A percentile compares a stretch with the other conserved stretches of the same genome.
These are phyloP conservation scores for Fusarium praegraminearum DNA, from an alignment of 2,329 filamentous ascomycete species.

Conservation along the genomic window DNA sequence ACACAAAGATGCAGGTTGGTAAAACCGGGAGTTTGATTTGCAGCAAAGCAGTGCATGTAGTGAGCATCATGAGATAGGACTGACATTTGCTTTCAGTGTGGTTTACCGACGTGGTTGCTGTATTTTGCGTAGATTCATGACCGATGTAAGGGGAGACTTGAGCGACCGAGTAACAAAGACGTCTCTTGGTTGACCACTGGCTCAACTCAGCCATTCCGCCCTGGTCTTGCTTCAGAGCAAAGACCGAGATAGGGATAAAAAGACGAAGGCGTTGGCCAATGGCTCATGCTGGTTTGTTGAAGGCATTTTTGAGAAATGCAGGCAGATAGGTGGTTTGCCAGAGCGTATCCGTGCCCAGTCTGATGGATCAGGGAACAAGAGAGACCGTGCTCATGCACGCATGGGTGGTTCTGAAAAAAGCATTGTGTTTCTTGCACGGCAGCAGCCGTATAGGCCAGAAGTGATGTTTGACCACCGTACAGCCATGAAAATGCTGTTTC, in stretches of 20 bases:
- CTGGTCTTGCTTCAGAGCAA: background rate
- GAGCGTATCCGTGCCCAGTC: constrained; percentile 6
- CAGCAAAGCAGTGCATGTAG: constrained; percentile 25
- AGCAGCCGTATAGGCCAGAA: constrained; percentile 5
- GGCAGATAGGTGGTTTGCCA: constrained; percentile 9
- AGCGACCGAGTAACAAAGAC: background rate
- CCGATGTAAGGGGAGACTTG: constrained; percentile 8
- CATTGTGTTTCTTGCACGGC: background rate
- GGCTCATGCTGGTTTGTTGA: constrained; percentile 2
- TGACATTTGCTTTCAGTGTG: constrained; percentile 30
- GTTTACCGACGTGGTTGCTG: constrained; percentile 17
- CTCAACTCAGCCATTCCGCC: constrained; percentile 15
- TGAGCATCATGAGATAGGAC: constrained; percentile 15
- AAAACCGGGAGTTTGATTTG: constrained; percentile 37
- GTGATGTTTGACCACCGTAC: constrained; percentile 15
- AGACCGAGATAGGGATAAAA: background rate
- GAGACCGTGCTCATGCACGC: constrained; percentile 16
- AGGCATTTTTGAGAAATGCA: constrained; percentile 4
- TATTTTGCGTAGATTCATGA: constrained; percentile 20
- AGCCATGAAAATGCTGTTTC: constrained; percentile 11
- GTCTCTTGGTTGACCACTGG: constrained; percentile 11
- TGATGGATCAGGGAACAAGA: constrained; percentile 6
- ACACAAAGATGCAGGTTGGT: constrained; percentile 43
- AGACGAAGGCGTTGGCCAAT: background rate
- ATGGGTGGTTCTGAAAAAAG: background rate